Conservation (phyloP, 495 filamentous ascomycete species). For the Chaetomium tenue region DNA sequence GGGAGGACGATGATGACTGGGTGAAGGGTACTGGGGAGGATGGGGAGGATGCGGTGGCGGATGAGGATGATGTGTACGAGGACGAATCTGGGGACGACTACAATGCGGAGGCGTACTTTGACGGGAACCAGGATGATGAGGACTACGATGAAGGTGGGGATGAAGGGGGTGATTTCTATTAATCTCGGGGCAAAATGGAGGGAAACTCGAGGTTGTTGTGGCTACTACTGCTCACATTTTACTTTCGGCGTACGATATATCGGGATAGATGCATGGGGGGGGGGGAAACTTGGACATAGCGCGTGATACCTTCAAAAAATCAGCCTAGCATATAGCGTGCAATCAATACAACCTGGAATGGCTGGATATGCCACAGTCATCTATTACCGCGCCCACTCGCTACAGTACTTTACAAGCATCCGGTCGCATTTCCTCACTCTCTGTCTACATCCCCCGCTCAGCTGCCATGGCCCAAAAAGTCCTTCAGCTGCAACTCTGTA, state of each 20-base stretch:
- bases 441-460: constrained; percentile 7
- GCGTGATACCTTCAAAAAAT: constrained; percentile 27
- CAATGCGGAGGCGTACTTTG: constrained; percentile 56
- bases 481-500: constrained; percentile 63
- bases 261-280: background rate
- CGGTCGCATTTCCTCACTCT: background rate
- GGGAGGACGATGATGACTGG: constrained; percentile 48
- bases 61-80: constrained; percentile 49
- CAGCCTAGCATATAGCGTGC: background rate
- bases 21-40: constrained; percentile 39
- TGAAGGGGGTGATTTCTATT: constrained; percentile 34
- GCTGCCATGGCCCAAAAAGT: constrained; percentile 40
- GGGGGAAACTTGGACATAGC: background rate
- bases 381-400: background rate
- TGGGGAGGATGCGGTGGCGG: constrained; percentile 39
- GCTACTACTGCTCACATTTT: background rate
- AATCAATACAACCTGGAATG: background rate
- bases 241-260: constrained; percentile 18
- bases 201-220: background rate
- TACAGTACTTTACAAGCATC: constrained; percentile 6
- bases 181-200: background rate
- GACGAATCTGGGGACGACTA: constrained; percentile 54
- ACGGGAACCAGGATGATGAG: constrained; percentile 50
- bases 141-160: constrained; percentile 51
- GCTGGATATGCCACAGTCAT: constrained; percentile 6